These are phyloP conservation scores for Cryptosporidium meleagridis DNA, from an alignment of 169 alveolate genomes.

Conservation along the genomic window DNA sequence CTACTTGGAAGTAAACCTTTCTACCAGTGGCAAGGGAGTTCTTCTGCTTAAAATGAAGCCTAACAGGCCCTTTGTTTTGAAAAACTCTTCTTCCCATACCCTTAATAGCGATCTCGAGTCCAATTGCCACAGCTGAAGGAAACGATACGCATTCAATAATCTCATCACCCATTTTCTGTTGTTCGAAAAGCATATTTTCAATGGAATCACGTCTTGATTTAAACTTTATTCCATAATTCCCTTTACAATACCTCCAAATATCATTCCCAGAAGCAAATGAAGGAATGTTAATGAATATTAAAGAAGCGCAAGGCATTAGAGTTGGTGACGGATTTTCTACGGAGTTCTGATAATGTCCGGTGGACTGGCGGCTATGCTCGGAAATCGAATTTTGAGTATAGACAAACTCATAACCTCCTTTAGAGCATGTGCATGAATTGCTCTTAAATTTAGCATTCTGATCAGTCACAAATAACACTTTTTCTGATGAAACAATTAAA, in stretches of 20 bases:
- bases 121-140: constrained; percentile 74
- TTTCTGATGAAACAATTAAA: constrained; percentile 8
- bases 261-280: constrained; percentile 83
- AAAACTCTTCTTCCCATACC: constrained; percentile 73
- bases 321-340: constrained; percentile 17
- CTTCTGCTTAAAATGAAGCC: constrained; percentile 58
- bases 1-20: constrained; percentile 83
- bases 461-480: constrained; percentile 55
- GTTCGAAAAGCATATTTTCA: constrained; percentile 38
- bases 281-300: constrained; percentile 79
- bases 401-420: constrained; percentile 17
- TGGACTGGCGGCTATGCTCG: neutral
- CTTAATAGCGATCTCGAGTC: constrained; percentile 73
- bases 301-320: constrained; percentile 75
- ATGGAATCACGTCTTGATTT: constrained; percentile 40
- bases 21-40: constrained; percentile 67
- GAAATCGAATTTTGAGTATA: neutral
- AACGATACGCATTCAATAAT: constrained; percentile 74
- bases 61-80: constrained; percentile 58
- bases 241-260: constrained; percentile 78
- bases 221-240: constrained; percentile 46
- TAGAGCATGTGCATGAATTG: constrained; percentile 48
- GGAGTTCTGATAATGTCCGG: constrained; percentile 9
- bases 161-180: constrained; percentile 77
- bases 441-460: neutral